These are phyloP conservation scores for Clarkia xantiana DNA, from an alignment of 345 rosid species.

Conservation along the genomic window DNA sequence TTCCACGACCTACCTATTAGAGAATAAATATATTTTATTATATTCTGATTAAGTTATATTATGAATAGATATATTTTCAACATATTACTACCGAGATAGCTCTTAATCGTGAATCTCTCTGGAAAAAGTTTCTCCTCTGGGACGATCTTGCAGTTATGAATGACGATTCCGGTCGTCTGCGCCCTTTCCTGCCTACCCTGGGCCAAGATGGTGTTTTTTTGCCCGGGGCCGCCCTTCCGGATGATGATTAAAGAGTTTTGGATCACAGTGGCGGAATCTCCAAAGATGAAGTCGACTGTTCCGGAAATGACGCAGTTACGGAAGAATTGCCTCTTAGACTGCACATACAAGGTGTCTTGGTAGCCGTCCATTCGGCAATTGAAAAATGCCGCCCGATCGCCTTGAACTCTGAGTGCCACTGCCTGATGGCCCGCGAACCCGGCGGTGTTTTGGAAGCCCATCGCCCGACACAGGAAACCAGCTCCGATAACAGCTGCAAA, in stretches of 20 bases:
- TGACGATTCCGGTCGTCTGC: conserved; percentile 31
- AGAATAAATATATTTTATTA: too few species aligned
- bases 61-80: too few species aligned
- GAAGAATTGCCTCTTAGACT: conserved; percentile 52
- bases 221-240: conserved; percentile 29
- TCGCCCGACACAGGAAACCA: conserved; percentile 48
- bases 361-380: conserved; percentile 55
- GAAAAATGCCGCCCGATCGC: conserved; percentile 36
- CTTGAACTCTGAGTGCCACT: conserved; percentile 46
- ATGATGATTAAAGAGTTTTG: conserved; percentile 53
- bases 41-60: too few species aligned
- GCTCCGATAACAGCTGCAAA: conserved; percentile 32
- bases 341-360: conserved; percentile 57
- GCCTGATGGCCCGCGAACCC: conserved; percentile 58
- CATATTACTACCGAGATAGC: conserved; percentile 74
- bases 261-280: conserved; percentile 35
- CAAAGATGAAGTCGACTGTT: conserved; percentile 73
- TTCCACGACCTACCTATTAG: conserved; percentile 86
- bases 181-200: conserved; percentile 21
- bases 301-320: conserved; percentile 55
- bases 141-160: conserved; percentile 75
- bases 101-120: conserved; percentile 15
- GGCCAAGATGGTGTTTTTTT: conserved; percentile 50
- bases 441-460: conserved; percentile 65
- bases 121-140: conserved; percentile 42